These are phyloP conservation scores for Botrytis deweyae DNA, from an alignment of 2,329 filamentous ascomycete species.

Conservation along the genomic window DNA sequence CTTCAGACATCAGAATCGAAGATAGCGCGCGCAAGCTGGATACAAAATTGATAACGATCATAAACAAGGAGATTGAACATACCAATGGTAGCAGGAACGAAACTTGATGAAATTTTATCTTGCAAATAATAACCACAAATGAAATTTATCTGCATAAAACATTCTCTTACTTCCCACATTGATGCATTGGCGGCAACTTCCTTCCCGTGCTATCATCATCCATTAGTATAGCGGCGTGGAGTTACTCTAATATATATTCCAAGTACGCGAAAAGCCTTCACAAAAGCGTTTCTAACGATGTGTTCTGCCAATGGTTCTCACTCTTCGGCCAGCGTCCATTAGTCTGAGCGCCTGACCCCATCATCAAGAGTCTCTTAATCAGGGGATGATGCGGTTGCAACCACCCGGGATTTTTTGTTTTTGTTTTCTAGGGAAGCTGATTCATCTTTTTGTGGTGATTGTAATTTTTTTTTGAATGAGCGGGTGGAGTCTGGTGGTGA, in stretches of 20 bases:
- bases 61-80: too few species aligned
- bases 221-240: not conserved
- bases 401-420: not conserved
- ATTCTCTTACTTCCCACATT: not conserved
- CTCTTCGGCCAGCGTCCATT: conserved; percentile 5
- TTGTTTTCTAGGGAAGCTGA: not conserved
- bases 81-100: too few species aligned
- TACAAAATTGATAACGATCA: too few species aligned
- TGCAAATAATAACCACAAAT: not conserved
- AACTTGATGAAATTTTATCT: not conserved
- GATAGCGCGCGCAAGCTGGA: too few species aligned
- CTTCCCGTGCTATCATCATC: not conserved
- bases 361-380: conserved; percentile 8
- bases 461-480: not conserved
- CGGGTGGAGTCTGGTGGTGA: not conserved
- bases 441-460: not conserved
- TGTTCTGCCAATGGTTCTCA: not conserved
- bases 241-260: not conserved
- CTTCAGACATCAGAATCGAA: too few species aligned
- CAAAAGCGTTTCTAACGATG: conserved; percentile 9
- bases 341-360: not conserved
- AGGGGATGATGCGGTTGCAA: not conserved
- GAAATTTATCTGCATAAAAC: not conserved
- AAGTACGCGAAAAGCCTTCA: not conserved
- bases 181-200: not conserved